A percentile compares a stretch with the other conserved stretches of the same genome.
Conservation (phyloP, 768 basidiomycete genomes). For the Mycena albidolilacea region DNA sequence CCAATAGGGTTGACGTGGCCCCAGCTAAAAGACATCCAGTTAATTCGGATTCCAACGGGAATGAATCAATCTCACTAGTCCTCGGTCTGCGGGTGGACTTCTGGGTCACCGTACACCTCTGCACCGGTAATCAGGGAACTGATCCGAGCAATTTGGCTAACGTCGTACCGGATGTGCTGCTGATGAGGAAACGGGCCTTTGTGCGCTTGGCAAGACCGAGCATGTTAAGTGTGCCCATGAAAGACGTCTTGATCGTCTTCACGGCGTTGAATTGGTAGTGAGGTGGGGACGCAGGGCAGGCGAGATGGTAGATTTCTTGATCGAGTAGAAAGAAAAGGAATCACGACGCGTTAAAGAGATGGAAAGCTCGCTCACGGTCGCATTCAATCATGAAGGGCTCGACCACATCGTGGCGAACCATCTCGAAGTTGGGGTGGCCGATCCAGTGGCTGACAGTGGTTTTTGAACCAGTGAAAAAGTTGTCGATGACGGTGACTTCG, state of each 20-base stretch:
- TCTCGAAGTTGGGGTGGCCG: constrained; percentile 98
- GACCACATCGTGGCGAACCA: constrained; percentile 97
- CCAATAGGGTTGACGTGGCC: constrained; percentile 99
- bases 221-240: constrained; percentile 99
- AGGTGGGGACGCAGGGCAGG: constrained; percentile 97
- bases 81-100: constrained; percentile 96
- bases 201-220: constrained; percentile 97
- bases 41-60: constrained; percentile 17
- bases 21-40: constrained; percentile 71
- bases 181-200: constrained; percentile 97
- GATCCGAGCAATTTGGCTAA: constrained; percentile 27
- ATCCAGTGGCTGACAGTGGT: constrained; percentile 97
- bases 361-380: constrained; percentile 77
- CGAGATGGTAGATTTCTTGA: constrained; percentile 97
- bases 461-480: constrained; percentile 98
- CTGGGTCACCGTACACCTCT: constrained; percentile 99
- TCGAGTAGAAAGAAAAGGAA: constrained; percentile 29
- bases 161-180: constrained; percentile 89
- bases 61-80: constrained; percentile 79
- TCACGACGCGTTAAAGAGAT: constrained; percentile 28
- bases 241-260: constrained; percentile 98
- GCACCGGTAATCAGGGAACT: constrained; percentile 34
- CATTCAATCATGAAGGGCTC: constrained; percentile 99
- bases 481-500: constrained; percentile 97
- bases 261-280: constrained; percentile 99